Conservation (phyloP, 2,329 filamentous ascomycete species). For the Alternaria gaisen region DNA sequence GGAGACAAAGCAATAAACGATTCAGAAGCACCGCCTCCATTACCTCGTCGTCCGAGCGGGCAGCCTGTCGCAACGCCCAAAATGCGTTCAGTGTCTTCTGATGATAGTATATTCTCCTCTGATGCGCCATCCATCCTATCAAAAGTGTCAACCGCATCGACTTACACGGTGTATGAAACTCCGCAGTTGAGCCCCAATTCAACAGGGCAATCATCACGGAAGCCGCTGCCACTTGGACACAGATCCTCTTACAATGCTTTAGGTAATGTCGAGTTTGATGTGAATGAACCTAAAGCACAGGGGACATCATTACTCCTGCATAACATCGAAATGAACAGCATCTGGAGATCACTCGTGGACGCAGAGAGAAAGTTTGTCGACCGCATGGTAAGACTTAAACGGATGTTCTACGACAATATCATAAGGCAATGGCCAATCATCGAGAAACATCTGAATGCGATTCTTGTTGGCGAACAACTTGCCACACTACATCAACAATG, state of each 20-base stretch:
- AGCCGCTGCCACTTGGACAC: constrained; percentile 22
- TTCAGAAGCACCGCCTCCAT: constrained; percentile 16
- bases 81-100: constrained; percentile 18
- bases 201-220: constrained; percentile 14
- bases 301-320: constrained; percentile 7
- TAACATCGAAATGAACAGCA: constrained; percentile 29
- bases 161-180: constrained; percentile 21
- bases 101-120: constrained; percentile 20
- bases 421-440: constrained; percentile 39
- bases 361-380: constrained; percentile 39
- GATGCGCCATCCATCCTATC: constrained; percentile 20
- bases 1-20: neutral
- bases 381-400: constrained; percentile 34
- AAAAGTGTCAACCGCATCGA: constrained; percentile 28
- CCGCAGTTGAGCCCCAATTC: constrained; percentile 3
- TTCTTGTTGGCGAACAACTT: constrained; percentile 31
- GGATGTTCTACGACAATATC: constrained; percentile 39
- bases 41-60: constrained; percentile 32
- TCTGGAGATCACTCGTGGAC: constrained; percentile 34
- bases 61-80: constrained; percentile 6
- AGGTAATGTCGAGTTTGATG: neutral
- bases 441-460: constrained; percentile 34
- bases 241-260: constrained; percentile 24
- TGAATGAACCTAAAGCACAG: neutral
- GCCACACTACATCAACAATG: constrained; percentile 28